Base-by-base conservation (phyloP, 257 asterid genomes). In the Ophiorrhiza pumila region DNA sequence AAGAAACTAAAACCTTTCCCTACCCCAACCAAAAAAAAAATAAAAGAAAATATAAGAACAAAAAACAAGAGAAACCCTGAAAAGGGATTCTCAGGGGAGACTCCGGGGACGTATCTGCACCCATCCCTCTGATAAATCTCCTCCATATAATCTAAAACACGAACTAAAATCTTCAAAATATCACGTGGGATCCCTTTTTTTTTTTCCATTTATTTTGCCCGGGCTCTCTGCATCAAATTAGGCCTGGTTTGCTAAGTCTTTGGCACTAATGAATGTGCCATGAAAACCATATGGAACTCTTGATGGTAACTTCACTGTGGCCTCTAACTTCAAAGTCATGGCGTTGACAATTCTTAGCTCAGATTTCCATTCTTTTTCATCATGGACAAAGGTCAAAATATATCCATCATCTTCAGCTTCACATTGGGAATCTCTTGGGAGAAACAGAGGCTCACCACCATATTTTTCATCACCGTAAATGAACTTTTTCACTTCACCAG, bases 281-380 rank as follows among this genome's bases (percentile, higher is more conserved):
- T 94, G 98, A 56, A 94, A 94, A 29, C 98, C 98, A 49, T 94
- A 94, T 0, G 98, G 98, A 2, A 94, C 98, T 67, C 98, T 84
- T 1, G 96, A 88, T 23, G 98, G 98, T 8, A 94, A 84, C 69
- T 83, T 78, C 39, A 94, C 91, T 0, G 85, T 31, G 12, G 98
- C 98, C 74, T 94, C 98, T 14, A 87, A 46, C 43, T 86, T 17
- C 85, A 94, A 70, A 0, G 88, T 88, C 82, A 32, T 60, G 0
- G 97, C 97, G 61, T 94, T 94, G 1, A 91, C 95, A 2, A 94
- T 88, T 65, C 88, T 92, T 8, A 94, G 80, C 84, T 94, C 96
- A 25, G 98, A 91, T 76, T 79, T 77, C 87, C 91, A 88, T 1
- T 79, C 55, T 71, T 87, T 83, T 20, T 94, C 98, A 42, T 91